Percentiles rank a stretch among this genome's conserved stretches.
Evolutionary conservation across 2,329 filamentous ascomycete species (phyloP).

Genomic region (Cercospora brassicicola): DNA sequence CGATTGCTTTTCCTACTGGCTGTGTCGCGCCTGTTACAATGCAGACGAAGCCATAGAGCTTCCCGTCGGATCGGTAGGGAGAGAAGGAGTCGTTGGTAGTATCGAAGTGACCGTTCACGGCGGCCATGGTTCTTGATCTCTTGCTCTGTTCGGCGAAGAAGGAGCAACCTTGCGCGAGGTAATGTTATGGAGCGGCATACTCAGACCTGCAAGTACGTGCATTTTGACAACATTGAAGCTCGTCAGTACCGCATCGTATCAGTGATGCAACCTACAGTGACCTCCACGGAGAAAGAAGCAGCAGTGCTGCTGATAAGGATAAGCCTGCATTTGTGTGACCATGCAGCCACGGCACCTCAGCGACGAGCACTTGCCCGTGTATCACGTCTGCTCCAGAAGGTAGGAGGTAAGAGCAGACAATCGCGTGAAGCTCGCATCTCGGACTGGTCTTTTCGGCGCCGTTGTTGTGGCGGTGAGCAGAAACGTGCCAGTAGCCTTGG

Average conservation of each 20-base stretch:
- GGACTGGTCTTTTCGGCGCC: neutral
- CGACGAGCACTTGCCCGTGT: neutral
- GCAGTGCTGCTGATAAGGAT: slow-evolving; percentile 9
- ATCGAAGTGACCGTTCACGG: slow-evolving; percentile 22
- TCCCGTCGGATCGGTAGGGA: slow-evolving; percentile 59
- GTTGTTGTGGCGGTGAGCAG: neutral
- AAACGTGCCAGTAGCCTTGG: neutral
- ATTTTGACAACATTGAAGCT: neutral
- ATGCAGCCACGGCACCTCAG: neutral
- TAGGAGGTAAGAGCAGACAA: neutral
- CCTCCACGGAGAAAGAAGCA: slow-evolving; percentile 15
- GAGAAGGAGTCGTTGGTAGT: slow-evolving; percentile 51
- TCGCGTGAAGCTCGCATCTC: neutral
- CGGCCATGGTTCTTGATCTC: slow-evolving; percentile 14
- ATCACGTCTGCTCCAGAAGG: neutral
- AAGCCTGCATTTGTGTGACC: slow-evolving; percentile 4
- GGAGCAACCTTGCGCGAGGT: neutral
- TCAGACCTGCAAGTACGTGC: neutral
- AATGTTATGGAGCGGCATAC: neutral
- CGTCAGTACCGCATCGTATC: neutral
- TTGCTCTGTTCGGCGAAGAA: neutral
- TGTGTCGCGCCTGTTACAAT: slow-evolving; percentile 64
- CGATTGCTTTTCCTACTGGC: slow-evolving; percentile 61
- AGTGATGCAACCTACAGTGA: neutral
- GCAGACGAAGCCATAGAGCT: slow-evolving; percentile 65